Evolutionary conservation across 345 rosid species (phyloP).

Genomic region (Aquilaria yunnanensis): DNA sequence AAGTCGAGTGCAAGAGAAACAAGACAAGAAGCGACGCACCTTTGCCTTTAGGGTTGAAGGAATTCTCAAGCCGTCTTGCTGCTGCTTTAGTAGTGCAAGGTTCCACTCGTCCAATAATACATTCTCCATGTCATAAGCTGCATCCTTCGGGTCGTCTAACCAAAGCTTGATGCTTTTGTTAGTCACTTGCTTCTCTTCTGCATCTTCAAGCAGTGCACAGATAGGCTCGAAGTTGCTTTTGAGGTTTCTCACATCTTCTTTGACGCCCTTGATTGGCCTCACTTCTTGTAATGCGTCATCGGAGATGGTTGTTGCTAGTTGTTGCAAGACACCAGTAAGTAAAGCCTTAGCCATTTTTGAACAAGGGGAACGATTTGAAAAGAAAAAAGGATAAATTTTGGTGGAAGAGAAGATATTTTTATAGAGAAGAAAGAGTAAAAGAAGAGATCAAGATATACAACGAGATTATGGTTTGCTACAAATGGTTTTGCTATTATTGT

Average conservation of each 20-base stretch:
- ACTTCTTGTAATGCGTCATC: neutral
- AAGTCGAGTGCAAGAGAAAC: too few relatives aligned
- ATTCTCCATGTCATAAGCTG: too few relatives aligned
- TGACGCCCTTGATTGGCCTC: constrained; percentile 8
- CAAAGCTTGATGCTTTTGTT: too few relatives aligned
- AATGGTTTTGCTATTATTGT: too few relatives aligned
- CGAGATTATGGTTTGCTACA: too few relatives aligned
- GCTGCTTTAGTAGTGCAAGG: neutral
- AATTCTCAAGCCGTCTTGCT: neutral
- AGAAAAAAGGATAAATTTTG: too few relatives aligned
- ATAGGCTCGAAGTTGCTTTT: constrained; percentile 11
- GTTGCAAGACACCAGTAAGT: neutral
- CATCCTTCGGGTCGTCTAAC: too few relatives aligned
- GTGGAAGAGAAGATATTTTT: too few relatives aligned
- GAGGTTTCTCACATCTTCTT: constrained; percentile 12
- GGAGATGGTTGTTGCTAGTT: neutral
- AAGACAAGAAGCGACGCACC: neutral
- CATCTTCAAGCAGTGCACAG: constrained; percentile 17
- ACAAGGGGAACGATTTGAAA: too few relatives aligned
- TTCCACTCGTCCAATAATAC: too few relatives aligned
- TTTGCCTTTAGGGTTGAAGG: constrained; percentile 12
- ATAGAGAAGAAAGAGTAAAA: too few relatives aligned
- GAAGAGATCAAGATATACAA: too few relatives aligned
- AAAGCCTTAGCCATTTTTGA: neutral
- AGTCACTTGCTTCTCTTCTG: constrained; percentile 7